Evolutionary conservation across 2,329 filamentous ascomycete species (phyloP).

Genomic region (Elsinoe ampelina): DNA sequence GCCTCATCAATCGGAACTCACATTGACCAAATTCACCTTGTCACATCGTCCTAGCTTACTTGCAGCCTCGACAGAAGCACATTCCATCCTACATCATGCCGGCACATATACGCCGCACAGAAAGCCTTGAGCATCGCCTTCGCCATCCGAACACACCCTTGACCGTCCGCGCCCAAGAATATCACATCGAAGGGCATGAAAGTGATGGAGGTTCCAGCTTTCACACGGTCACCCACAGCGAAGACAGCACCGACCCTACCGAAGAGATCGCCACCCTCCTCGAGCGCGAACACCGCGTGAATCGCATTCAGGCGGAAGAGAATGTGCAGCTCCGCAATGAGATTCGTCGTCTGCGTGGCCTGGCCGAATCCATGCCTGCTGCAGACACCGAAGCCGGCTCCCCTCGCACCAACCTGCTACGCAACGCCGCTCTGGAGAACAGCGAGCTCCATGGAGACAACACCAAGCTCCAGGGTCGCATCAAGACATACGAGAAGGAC

Average conservation of each 20-base stretch:
- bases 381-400: background rate
- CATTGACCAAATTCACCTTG: too few relatives aligned
- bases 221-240: conserved; percentile 1
- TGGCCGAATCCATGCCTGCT: background rate
- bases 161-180: conserved; percentile 1
- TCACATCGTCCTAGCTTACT: background rate
- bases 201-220: background rate
- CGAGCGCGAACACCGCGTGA: conserved; percentile 11
- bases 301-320: conserved; percentile 10
- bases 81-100: background rate
- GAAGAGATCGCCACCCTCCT: conserved; percentile 2
- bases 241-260: background rate
- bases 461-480: background rate
- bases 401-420: background rate
- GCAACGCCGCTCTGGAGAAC: background rate
- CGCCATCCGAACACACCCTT: background rate
- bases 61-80: background rate
- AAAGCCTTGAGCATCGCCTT: background rate
- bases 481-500: background rate
- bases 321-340: background rate
- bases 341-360: background rate
- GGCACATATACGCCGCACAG: background rate
- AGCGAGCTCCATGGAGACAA: background rate
- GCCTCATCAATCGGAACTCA: background rate
- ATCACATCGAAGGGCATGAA: background rate